Evolutionary conservation across 1,139 yeast species (phyloP), one percentile per base, ranked within the genome.

Genomic region (Nakaseomyces delphensis): DNA sequence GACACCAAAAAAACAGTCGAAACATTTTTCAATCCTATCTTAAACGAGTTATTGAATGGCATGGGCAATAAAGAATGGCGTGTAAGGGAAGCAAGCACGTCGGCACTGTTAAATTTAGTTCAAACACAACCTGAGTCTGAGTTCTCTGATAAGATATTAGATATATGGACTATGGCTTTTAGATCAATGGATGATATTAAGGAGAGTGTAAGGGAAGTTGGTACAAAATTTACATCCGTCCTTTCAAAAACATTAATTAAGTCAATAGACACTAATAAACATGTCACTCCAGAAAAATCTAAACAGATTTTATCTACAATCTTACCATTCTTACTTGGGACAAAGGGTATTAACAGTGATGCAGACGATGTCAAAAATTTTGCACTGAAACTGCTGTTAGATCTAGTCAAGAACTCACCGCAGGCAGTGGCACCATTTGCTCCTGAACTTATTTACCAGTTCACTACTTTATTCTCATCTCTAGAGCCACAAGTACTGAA

Each of bases 61-160:
- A 81, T 87, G 82, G 82, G 86, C 1, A 78, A 78, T 48, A 76
- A 81, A 47, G 96, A 91, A 62, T 91, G 97, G 97, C 73, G 97
- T 54, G 86, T 82, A 0, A 74, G 98, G 52, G 95, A 91, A 59
- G 96, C 96, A 0, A 79, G 95, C 60, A 71, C 93, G 0, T 62
- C 76, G 2, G 97, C 91, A 0, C 63, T 87, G 47, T 68, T 76
- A 32, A 91, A 86, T 50, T 63, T 91, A 28, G 63, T 91, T 13
- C 84, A 80, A 51, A 73, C 79, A 6, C 70, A 74, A 27, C 71
- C 79, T 1, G 59, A 76, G 35, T 76, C 71, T 10, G 65, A 60
- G 8, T 83, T 82, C 52, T 78, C 77, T 39, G 55, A 60, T 6
- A 58, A 67, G 14, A 60, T 85, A 43, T 83, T 83, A 46, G 77